phyloP scores from a whole-genome alignment of 202 grass and related monocot genomes.

The Panicum hallii region DNA sequence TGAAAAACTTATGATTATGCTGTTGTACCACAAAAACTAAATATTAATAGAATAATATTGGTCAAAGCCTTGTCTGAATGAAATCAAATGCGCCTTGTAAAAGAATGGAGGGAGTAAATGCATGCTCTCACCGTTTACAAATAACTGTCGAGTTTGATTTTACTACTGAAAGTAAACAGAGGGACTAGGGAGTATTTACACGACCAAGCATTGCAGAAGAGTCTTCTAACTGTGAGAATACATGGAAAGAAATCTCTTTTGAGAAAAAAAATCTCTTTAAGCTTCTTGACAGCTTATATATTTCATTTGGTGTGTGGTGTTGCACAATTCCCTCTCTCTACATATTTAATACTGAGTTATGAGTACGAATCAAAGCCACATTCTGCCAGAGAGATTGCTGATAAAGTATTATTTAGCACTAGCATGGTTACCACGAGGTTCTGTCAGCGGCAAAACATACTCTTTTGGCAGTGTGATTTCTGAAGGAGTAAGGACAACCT shows the following conservation, averaged over 20 bases:
- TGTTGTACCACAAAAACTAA: background rate
- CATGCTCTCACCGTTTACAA: background rate
- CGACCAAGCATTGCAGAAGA: background rate
- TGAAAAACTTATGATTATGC: background rate
- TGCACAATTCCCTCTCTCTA: too few relatives aligned
- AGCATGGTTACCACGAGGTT: background rate
- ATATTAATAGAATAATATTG: background rate
- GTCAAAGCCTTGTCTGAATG: background rate
- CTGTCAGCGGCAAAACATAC: background rate
- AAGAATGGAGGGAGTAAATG: background rate
- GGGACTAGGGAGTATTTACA: background rate
- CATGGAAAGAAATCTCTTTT: background rate
- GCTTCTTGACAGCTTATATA: conserved; percentile 17
- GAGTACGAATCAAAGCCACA: background rate
- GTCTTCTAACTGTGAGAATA: background rate
- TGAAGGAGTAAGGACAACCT: background rate
- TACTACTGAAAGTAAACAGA: background rate
- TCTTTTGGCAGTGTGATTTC: conserved; percentile 27
- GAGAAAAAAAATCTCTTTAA: background rate
- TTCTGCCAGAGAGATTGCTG: background rate
- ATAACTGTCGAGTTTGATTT: background rate
- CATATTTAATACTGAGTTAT: background rate
- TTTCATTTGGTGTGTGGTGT: too few relatives aligned
- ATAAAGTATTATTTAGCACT: conserved; percentile 7
- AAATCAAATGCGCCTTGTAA: background rate